These are phyloP conservation scores for Salix purpurea DNA, from an alignment of 345 rosid genomes.

Conservation along the genomic window DNA sequence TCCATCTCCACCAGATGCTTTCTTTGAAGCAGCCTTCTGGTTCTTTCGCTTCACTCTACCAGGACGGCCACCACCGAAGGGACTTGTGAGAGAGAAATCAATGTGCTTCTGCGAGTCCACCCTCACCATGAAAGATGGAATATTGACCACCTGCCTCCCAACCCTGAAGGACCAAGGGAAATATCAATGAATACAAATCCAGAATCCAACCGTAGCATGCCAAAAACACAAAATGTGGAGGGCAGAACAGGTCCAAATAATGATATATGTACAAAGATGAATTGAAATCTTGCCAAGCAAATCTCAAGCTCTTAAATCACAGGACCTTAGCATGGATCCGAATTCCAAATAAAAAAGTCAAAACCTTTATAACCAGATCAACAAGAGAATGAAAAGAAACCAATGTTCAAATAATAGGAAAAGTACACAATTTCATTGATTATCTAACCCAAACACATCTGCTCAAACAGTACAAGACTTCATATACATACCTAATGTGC, in stretches of 20 bases:
- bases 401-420: background rate
- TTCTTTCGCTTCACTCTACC: slow-evolving; percentile 21
- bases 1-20: slow-evolving; percentile 13
- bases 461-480: background rate
- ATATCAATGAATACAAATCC: background rate
- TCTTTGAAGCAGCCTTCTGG: slow-evolving; percentile 13
- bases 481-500: slow-evolving; percentile 46
- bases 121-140: slow-evolving; percentile 70
- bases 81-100: slow-evolving; percentile 65
- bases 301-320: background rate
- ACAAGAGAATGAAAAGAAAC: background rate
- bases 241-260: too few relatives aligned
- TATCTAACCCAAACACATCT: background rate
- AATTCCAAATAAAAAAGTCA: background rate
- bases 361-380: background rate
- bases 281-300: background rate
- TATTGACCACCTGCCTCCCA: slow-evolving; percentile 68
- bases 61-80: slow-evolving; percentile 54
- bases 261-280: too few relatives aligned
- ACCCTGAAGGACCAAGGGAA: slow-evolving; percentile 34
- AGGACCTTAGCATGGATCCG: background rate
- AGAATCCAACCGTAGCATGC: background rate
- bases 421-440: background rate
- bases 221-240: background rate
- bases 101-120: slow-evolving; percentile 67